phyloP scores from a whole-genome alignment of 73 alveolate genomes.

The Paramecium tetraurelia region DNA sequence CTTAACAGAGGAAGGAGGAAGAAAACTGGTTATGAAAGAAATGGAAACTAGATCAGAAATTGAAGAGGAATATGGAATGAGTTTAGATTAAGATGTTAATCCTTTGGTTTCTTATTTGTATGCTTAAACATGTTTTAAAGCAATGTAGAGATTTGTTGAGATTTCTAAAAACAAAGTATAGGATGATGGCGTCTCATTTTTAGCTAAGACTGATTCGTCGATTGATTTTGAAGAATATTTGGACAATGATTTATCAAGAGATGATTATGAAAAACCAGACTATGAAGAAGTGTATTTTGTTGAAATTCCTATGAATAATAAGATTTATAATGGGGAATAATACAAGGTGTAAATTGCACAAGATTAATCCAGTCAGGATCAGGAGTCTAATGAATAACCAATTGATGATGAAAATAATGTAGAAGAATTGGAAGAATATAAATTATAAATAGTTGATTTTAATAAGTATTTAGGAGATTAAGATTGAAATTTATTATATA shows the following conservation, averaged over 20 bases:
- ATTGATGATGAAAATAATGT: neutral
- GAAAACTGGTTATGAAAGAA: neutral
- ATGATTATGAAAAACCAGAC: neutral
- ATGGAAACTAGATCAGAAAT: neutral
- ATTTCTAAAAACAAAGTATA: neutral
- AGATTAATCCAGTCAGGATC: neutral
- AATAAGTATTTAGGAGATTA: neutral
- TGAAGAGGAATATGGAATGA: neutral
- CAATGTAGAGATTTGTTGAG: neutral
- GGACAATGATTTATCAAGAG: neutral
- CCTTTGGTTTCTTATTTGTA: neutral
- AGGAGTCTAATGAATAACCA: neutral
- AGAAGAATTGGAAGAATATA: neutral
- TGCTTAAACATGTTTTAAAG: neutral
- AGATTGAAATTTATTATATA: neutral
- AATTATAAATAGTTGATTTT: neutral
- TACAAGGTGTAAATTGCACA: neutral
- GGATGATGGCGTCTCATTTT: neutral
- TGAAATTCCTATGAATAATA: neutral
- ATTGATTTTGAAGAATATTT: neutral
- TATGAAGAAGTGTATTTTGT: neutral
- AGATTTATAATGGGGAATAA: neutral
- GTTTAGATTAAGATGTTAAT: conserved; percentile 15
- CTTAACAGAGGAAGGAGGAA: neutral
- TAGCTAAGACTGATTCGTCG: neutral